Base-by-base conservation (phyloP, 2,329 filamentous ascomycete species). In the Epichloe baconii region DNA sequence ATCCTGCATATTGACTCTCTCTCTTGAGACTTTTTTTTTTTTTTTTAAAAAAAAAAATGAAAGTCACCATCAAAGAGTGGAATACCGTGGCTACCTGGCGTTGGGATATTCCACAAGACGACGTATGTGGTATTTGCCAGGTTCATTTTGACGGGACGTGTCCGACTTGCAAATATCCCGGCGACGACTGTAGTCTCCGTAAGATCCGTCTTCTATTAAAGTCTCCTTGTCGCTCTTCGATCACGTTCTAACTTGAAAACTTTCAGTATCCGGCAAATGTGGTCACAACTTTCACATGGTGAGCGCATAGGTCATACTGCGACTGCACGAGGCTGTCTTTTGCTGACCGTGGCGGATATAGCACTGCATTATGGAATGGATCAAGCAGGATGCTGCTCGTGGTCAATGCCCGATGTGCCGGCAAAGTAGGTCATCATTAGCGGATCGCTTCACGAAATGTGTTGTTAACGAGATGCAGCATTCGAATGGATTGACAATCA, bases 261-360 rank as follows among this genome's bases (percentile, higher is more conserved):
- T 17, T 10, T 17, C 60, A 96, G 91, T 96, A 58, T 90, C 93
- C 54, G 93, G 93, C 43, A 94, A 91, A 73, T 98, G 93, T 70
- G 91, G 89, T 5, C 93, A 98, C 68, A 95, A 88, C 56, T 98
- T 98, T 64, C 93, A 98, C 69, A 94, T 95, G 87, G 89, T 94
- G 68, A 59, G 75, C 57, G 15, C 43, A 14, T 6, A 14, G 17
- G 37, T n/a, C 44, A 36, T n/a, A 14, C 19, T 14, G 46, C 46
- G 5, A 14, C 37, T 42, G 26, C 43, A 10, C 4, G 12, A 35
- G 7, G n/a, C n/a, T n/a, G 34, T 52, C 46, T 37, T 38, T 36
- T 23, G 26, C 50, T 44, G 44, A 53, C 44, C 17, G 8, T 42
- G 3, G 5, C 21, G 11, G 21, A 37, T 42, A 2, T 59, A 95